Evolutionary conservation across 208 protist species (phyloP), one percentile per base, ranked within the genome.

Genomic region (Angomonas ambiguus): DNA sequence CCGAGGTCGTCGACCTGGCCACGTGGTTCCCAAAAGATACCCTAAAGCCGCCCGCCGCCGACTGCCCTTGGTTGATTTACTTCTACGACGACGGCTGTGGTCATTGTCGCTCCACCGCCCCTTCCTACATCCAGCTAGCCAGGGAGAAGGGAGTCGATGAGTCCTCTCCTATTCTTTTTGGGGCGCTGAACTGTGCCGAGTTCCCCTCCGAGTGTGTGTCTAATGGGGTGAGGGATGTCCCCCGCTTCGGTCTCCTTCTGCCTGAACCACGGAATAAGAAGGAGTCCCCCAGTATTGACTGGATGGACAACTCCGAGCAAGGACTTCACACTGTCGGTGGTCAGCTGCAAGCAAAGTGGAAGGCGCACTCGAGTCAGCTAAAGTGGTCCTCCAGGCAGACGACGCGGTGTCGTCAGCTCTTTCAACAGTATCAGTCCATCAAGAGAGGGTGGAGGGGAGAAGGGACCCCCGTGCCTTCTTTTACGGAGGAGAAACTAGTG

Each of bases 1-100:
- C 53, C 6, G 53, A n/a, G 2, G 53, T 30, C 25, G 53, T 38
- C 25, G 53, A 30, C 28, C 25, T 59, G 24, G 18, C 8, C 18
- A 27, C 5, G 10, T 53, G 45, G 16, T 27, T n/a, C 18, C 20
- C 18, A 5, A 4, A 4, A 53, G 24, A n/a, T 13, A 8, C 18
- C 20, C 24, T 53, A 8, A 53, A 24, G 5, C 3, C 20, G 3
- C 18, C 45, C 33, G 78, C 66, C 22, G 25, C 35, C 10, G 13
- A 51, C 2, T 92, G 85, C 62, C 82, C 82, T n/a, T 86, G 79
- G 82, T 38, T 88, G 2, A 38, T 92, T 6, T 55, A 85, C 2
- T 79, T 85, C 38, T 88, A 88, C 71, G 76, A 61, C 24, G 66
- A 78, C 48, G 65, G 60, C 28, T 92, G 85, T 41, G 82, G 82